Evolutionary conservation across 2,329 filamentous ascomycete genomes (phyloP).

Genomic region (Septoria petroselini): DNA sequence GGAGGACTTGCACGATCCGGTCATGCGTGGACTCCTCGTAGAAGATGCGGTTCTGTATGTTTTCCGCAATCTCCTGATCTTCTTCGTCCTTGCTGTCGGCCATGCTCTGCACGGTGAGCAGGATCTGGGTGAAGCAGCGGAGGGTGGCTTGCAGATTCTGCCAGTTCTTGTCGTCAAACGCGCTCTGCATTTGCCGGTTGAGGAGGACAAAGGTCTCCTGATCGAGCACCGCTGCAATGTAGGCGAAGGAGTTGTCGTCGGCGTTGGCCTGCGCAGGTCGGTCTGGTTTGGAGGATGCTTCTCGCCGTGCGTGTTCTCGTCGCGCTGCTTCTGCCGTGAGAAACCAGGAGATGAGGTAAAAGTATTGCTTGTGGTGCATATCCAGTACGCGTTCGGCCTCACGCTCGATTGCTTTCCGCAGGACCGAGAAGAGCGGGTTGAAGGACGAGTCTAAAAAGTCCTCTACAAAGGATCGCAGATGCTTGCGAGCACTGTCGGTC

Average conservation of each 20-base stretch:
- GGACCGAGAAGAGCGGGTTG: conserved; percentile 78
- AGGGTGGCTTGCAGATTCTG: conserved; percentile 81
- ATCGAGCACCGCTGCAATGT: conserved; percentile 85
- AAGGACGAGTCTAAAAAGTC: conserved; percentile 95
- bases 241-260: conserved; percentile 71
- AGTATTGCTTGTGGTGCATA: conserved; percentile 79
- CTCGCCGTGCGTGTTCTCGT: conserved; percentile 48
- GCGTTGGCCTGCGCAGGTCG: conserved; percentile 42
- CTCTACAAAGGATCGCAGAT: conserved; percentile 78
- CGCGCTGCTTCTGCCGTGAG: conserved; percentile 72
- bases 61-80: conserved; percentile 97
- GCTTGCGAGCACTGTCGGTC: conserved; percentile 68
- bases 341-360: conserved; percentile 92
- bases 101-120: conserved; percentile 89
- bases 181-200: conserved; percentile 75
- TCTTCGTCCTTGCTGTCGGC: conserved; percentile 76
- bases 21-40: conserved; percentile 97
- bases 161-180: conserved; percentile 82
- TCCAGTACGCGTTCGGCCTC: conserved; percentile 75
- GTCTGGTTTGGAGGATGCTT: conserved; percentile 41
- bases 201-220: conserved; percentile 92
- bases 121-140: conserved; percentile 90
- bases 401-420: conserved; percentile 85
- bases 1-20: conserved; percentile 72
- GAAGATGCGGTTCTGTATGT: conserved; percentile 94